Evolutionary conservation across 73 alveolate species (phyloP).

Genomic region (Halteria grandinella): DNA sequence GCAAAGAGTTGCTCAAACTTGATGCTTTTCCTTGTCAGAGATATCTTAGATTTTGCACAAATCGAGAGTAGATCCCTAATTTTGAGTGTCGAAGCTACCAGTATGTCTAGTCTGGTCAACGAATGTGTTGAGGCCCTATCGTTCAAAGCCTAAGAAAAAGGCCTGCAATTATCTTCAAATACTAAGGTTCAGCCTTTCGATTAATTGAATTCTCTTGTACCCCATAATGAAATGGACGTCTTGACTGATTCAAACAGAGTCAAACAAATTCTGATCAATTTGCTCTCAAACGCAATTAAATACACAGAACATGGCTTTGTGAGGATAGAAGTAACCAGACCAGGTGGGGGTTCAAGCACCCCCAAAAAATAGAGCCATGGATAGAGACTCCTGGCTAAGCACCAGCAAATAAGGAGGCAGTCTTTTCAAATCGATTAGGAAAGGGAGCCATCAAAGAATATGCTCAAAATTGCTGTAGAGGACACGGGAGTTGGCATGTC

Average conservation of each 20-base stretch:
- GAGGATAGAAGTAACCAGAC: conserved; percentile 1
- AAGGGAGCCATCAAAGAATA: no score
- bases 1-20: conserved; percentile 45
- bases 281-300: conserved; percentile 64
- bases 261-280: conserved; percentile 57
- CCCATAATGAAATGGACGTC: background rate
- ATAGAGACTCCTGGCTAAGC: no score
- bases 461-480: no score
- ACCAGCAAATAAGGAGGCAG: no score
- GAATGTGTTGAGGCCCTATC: background rate
- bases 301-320: conserved; percentile 60
- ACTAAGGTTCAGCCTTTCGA: background rate
- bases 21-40: conserved; percentile 57
- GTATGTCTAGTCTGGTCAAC: background rate
- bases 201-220: conserved; percentile 2
- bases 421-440: no score
- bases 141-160: conserved; percentile 8
- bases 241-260: conserved; percentile 42
- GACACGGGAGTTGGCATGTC: conserved; percentile 61
- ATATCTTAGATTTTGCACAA: conserved; percentile 58
- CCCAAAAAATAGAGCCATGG: no score
- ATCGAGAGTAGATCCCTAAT: conserved; percentile 38
- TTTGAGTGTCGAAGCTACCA: background rate
- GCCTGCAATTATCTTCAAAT: no score
- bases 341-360: background rate